Base-by-base conservation (phyloP, 1,284 basidiomycete genomes). In the Cutaneotrichosporon sp. region DNA sequence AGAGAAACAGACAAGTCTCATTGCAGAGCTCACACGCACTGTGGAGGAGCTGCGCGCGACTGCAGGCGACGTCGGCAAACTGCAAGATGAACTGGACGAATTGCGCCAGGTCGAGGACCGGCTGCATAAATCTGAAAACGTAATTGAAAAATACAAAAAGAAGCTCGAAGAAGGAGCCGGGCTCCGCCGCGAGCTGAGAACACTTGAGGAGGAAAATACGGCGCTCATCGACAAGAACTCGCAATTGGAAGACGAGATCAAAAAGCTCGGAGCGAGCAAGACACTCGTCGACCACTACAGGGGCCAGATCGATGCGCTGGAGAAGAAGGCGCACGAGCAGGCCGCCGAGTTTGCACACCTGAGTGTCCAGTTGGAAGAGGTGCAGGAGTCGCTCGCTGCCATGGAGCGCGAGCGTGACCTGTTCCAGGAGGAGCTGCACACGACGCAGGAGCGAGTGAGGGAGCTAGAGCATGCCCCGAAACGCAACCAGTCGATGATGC, bases 121-220 rank as follows among this genome's bases (percentile, higher is more conserved):
- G 58, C 77, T 92, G 29, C 86, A 90, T 66, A 97, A 94, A 78
- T 88, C 86, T 6, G 94, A 97, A 72, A 94, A 94, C 65, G 92
- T 94, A 29, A 90, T 97, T 81, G 92, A 97, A 74, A 98, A 97
- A 74, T 96, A 97, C 77, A 94, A 94, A 79, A 94, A 91, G 80
- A 97, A 97, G 76, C 80, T 97, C 4, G 94, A 97, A 64, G 94
- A 97, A 70, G 84, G 86, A 4, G 89, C 88, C 3, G 89, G 93
- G 63, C 79, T 94, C 34, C 84, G 90, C 22, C 83, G 90, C 57
- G 84, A 87, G 62, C 81, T 96, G 29, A 63, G 93, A 87, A 82
- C 83, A 0, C 78, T 97, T 20, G 92, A 97, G 75, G 90, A 87
- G 62, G 90, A 97, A 76, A 97, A 97, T 60, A 84, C 90, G 5